phyloP scores from a whole-genome alignment of 345 rosid genomes.

The Moricandia arvensis region DNA sequence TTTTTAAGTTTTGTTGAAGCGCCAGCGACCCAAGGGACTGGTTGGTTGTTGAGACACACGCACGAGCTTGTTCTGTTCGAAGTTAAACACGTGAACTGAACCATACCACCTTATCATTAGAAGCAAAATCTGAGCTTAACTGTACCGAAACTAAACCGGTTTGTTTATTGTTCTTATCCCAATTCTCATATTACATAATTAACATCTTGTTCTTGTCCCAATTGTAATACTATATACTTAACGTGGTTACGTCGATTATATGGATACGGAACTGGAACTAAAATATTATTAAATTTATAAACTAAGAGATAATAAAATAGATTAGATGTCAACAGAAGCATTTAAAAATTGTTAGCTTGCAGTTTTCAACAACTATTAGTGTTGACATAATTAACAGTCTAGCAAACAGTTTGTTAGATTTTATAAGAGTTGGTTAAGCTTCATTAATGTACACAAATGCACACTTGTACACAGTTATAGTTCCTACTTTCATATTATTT shows the following conservation, averaged over 20 bases:
- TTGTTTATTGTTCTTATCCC: no score
- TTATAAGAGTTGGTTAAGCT: not conserved
- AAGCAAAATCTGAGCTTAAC: not conserved
- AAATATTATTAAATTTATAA: not conserved
- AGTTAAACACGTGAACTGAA: constrained; percentile 16
- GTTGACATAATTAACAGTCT: constrained; percentile 7
- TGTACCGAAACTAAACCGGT: constrained; percentile 7
- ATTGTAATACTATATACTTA: not conserved
- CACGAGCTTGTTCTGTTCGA: constrained; percentile 6
- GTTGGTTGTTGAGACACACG: constrained; percentile 34
- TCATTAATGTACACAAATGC: not conserved
- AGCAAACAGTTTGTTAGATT: constrained; percentile 20
- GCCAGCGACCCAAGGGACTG: not conserved
- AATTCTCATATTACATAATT: no score
- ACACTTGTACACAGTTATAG: not conserved
- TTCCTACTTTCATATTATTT: not conserved
- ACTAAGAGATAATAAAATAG: not conserved
- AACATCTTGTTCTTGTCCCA: not conserved
- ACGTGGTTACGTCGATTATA: not conserved
- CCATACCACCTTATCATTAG: not conserved
- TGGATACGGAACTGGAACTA: not conserved
- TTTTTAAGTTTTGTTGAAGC: constrained; percentile 10
- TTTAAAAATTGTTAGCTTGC: not conserved
- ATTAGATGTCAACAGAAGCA: not conserved
- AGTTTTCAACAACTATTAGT: constrained; percentile 3